These are phyloP conservation scores for Macadamia integrifolia DNA, from an alignment of 164 flowering plant species.

Conservation along the genomic window DNA sequence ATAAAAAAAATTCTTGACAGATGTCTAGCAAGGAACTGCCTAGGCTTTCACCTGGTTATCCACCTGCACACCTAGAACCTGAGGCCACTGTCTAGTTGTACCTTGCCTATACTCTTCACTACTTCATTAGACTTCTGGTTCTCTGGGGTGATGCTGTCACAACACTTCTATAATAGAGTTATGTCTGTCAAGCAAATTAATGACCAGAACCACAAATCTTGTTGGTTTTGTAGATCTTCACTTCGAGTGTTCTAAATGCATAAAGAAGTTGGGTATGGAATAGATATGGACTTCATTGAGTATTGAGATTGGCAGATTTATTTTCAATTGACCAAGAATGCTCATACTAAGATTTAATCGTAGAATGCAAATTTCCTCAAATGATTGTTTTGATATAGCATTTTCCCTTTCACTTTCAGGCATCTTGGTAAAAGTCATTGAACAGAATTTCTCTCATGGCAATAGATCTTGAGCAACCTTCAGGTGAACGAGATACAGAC, in stretches of 20 bases:
- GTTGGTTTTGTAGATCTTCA: too few relatives aligned
- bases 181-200: too few relatives aligned
- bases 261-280: not conserved
- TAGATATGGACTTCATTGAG: not conserved
- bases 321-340: not conserved
- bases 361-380: not conserved
- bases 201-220: too few relatives aligned
- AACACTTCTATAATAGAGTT: too few relatives aligned
- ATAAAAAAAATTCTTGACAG: too few relatives aligned
- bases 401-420: not conserved
- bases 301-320: not conserved
- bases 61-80: too few relatives aligned
- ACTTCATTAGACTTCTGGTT: too few relatives aligned
- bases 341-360: not conserved
- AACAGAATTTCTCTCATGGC: not conserved
- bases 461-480: constrained; percentile 11
- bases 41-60: too few relatives aligned
- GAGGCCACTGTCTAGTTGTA: too few relatives aligned
- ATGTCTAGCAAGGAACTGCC: too few relatives aligned
- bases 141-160: too few relatives aligned
- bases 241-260: not conserved
- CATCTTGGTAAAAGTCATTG: not conserved
- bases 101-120: too few relatives aligned
- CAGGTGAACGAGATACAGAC: constrained; percentile 3
- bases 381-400: not conserved